Conservation (phyloP, 441 rosid genomes). For the Populus hybrid region DNA sequence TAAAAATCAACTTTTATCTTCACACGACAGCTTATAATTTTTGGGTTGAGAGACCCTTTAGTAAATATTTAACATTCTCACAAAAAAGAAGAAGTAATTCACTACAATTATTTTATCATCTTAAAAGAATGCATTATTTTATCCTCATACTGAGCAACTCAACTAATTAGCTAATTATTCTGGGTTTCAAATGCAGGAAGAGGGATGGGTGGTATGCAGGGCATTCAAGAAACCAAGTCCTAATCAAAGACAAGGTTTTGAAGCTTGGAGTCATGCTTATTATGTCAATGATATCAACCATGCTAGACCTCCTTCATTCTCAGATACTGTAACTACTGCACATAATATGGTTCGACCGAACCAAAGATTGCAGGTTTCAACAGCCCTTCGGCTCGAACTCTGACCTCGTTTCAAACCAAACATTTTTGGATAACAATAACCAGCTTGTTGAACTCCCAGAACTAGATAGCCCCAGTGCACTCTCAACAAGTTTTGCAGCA, state of each 20-base stretch:
- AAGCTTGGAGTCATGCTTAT: constrained; percentile 52
- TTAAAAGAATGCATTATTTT: too few relatives aligned
- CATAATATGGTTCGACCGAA: constrained; percentile 10
- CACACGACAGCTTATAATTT: too few relatives aligned
- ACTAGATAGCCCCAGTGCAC: constrained; percentile 57
- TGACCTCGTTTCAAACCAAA: constrained; percentile 24
- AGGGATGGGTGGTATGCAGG: constrained; percentile 98
- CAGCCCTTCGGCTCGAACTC: constrained; percentile 24
- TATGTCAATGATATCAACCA: constrained; percentile 31
- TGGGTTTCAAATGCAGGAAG: constrained; percentile 54
- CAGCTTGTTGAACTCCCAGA: constrained; percentile 47
- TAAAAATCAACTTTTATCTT: too few relatives aligned
- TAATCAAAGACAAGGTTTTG: constrained; percentile 67
- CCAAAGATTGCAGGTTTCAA: constrained; percentile 34
- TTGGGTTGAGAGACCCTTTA: too few relatives aligned
- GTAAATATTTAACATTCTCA: too few relatives aligned
- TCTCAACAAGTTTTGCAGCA: constrained; percentile 53
- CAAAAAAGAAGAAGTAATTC: too few relatives aligned
- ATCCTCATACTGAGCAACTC: not conserved
- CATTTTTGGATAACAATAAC: constrained; percentile 21
- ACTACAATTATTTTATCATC: too few relatives aligned
- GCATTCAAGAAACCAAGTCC: constrained; percentile 90
- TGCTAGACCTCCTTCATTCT: constrained; percentile 19
- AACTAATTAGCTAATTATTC: not conserved
- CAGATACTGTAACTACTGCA: not conserved